Base-by-base conservation (phyloP, 306 rosid genomes). In the Cucurbita argyrosperma region DNA sequence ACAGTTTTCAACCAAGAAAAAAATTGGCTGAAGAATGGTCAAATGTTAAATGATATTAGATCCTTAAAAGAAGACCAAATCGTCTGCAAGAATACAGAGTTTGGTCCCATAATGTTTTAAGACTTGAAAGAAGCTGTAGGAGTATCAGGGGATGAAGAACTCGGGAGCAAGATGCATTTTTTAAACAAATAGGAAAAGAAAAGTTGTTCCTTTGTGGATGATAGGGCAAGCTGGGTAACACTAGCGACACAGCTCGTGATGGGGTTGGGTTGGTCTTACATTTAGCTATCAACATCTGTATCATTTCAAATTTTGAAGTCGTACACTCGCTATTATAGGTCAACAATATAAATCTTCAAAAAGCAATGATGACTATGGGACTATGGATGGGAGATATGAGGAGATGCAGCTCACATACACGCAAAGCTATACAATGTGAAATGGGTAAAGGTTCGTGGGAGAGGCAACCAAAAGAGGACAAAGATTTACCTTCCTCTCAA, bases 401-500 rank as follows among this genome's bases (percentile, higher is more conserved):
- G 5, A 50, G 74, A 70, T 49, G 46, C 46, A 70, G 74, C 60
- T 47, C 35, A 70, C 60, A 15, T 14, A 70, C 74, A 70, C 26
- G 10, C 46, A 30, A 30, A 16, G 74, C 74, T 68, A 50, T 70
- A 70, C 46, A 69, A 67, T 67, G 56, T 46, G 39, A 45, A 46
- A 69, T 6, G 8, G 2, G 72, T 3, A 1, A 67, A 68, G 7
- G 39, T 19, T 68, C 23, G 74, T 68, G 57, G 26, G 57, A 68
- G 57, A 49, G 21, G 74, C 57, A 46, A 47, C 55, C 42, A 6
- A 65, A 47, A 68, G 57, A 21, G 57, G 74, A 68, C 14, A 68
- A 49, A 74, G 72, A 67, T 51, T 81, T 81, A 89, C 74, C 80
- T 79, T 74, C 96, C 96, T 81, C 87, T 90, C 80, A 94, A 72